These are phyloP conservation scores for Gossypium mustelinum DNA, from an alignment of 345 rosid species.

Conservation along the genomic window DNA sequence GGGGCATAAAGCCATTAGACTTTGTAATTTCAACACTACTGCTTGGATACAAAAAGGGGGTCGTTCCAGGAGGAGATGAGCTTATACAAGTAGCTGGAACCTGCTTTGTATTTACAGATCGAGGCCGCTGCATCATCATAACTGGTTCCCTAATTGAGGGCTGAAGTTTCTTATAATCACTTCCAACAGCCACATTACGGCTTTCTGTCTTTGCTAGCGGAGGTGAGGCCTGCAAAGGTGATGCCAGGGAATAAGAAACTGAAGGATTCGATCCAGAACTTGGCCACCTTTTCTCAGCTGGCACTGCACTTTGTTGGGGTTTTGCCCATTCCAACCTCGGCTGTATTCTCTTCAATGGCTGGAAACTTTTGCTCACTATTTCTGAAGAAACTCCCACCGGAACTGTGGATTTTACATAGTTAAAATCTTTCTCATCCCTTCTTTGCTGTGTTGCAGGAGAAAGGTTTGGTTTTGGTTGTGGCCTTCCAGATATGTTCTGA, in stretches of 20 bases:
- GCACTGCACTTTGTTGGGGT: conserved; percentile 45
- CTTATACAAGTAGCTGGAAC: conserved; percentile 43
- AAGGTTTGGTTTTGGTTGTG: conserved; percentile 29
- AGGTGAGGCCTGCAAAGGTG: conserved; percentile 52
- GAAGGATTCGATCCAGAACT: conserved; percentile 42
- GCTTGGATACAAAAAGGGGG: conserved; percentile 6
- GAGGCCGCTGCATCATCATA: conserved; percentile 66
- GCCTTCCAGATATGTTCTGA: conserved; percentile 37
- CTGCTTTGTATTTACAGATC: conserved; percentile 50
- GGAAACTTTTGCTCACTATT: conserved; percentile 36
- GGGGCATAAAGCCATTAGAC: conserved; percentile 50
- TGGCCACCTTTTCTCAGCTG: conserved; percentile 57
- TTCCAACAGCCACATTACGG: conserved; percentile 41
- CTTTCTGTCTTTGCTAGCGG: conserved; percentile 49
- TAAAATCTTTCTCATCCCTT: conserved; percentile 62
- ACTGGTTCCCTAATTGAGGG: conserved; percentile 55
- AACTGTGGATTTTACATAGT: conserved; percentile 45
- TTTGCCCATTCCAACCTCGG: conserved; percentile 62
- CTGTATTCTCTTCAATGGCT: conserved; percentile 53
- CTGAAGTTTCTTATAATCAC: conserved; percentile 49
- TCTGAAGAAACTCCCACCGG: conserved; percentile 33
- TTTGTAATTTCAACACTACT: conserved; percentile 46
- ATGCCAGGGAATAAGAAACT: conserved; percentile 46
- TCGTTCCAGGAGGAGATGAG: conserved; percentile 47
- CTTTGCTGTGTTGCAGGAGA: conserved; percentile 37